Evolutionary conservation across 257 asterid genomes (phyloP).

Genomic region (Eustoma russellianum): DNA sequence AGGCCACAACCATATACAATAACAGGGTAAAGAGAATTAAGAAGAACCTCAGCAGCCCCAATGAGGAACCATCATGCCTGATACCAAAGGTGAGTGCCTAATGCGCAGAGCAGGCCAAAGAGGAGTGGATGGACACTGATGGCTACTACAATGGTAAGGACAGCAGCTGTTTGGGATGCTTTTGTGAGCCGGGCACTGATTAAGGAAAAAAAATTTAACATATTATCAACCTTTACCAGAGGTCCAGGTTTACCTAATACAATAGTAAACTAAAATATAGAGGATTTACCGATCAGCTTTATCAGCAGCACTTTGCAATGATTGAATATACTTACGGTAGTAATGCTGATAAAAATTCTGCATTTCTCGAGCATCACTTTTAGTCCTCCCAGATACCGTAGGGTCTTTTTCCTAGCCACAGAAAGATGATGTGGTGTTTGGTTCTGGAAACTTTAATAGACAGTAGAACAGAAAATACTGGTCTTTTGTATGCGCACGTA

Average conservation of each 20-base stretch:
- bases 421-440: background rate
- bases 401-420: slow-evolving; percentile 65
- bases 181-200: slow-evolving; percentile 91
- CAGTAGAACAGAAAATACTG: background rate
- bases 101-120: no score
- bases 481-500: no score
- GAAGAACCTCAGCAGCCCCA: no score
- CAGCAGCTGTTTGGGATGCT: slow-evolving; percentile 98
- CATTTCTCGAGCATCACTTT: slow-evolving; percentile 97
- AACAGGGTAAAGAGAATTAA: no score
- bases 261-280: slow-evolving; percentile 3
- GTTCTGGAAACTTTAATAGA: slow-evolving; percentile 4
- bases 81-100: no score
- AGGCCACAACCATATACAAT: no score
- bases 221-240: no score
- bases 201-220: slow-evolving; percentile 3
- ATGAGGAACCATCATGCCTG: no score
- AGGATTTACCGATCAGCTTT: slow-evolving; percentile 83
- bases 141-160: no score
- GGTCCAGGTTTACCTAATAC: background rate
- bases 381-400: slow-evolving; percentile 60
- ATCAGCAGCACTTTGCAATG: slow-evolving; percentile 93
- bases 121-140: no score
- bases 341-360: slow-evolving; percentile 86
- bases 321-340: slow-evolving; percentile 81